phyloP scores from a whole-genome alignment of 2,329 filamentous ascomycete species.

The Didymella exigua region DNA sequence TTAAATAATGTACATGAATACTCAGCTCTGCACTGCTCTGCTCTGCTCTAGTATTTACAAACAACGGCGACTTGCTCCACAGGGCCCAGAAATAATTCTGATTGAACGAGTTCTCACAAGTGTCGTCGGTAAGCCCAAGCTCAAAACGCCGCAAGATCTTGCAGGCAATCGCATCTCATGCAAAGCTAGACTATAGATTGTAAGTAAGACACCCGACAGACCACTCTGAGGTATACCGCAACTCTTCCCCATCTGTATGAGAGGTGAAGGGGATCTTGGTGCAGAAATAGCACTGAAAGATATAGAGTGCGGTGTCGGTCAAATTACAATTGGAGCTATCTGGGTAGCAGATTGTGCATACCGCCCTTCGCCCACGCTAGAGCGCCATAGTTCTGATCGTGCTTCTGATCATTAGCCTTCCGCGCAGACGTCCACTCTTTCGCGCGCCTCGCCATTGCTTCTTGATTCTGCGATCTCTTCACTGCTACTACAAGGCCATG shows the following conservation, averaged over 20 bases:
- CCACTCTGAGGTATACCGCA: no score
- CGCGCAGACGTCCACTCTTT: constrained; percentile 25
- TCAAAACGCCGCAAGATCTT: neutral
- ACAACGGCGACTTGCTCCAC: neutral
- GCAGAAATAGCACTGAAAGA: no score
- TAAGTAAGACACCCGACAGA: neutral
- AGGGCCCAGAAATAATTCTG: neutral
- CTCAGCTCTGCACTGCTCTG: no score
- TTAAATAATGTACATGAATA: no score
- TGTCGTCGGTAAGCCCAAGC: neutral
- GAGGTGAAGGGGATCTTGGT: no score
- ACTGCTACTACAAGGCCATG: constrained; percentile 25
- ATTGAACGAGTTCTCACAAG: neutral
- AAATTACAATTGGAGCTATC: neutral
- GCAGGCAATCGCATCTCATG: neutral
- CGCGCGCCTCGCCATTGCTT: constrained; percentile 18
- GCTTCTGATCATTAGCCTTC: constrained; percentile 26
- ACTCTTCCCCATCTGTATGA: no score
- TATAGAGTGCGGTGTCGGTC: neutral
- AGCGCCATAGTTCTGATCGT: constrained; percentile 14
- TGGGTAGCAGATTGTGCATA: constrained; percentile 4
- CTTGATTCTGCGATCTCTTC: constrained; percentile 28
- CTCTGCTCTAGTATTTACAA: neutral
- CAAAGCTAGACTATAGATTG: neutral
- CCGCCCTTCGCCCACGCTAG: constrained; percentile 13